Evolutionary conservation across 371 early-diverging fungal species (phyloP), one percentile per base, ranked within the genome.

Genomic region (Capillidium heterosporum): DNA sequence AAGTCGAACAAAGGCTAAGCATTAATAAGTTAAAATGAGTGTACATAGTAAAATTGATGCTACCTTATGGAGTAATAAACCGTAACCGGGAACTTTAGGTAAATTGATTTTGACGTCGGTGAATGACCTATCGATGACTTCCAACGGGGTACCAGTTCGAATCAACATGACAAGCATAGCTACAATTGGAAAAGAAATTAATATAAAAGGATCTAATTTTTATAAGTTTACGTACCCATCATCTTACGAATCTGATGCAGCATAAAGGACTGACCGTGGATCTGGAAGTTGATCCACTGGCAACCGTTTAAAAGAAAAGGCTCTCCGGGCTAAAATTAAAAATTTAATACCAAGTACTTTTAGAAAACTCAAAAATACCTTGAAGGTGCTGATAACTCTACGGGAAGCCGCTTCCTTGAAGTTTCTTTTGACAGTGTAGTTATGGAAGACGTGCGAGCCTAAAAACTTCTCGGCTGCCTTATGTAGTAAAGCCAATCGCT

Each of bases 181-280:
- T 73, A 64, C 42, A 35, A 29, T 27, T 29, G 11, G 28, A 21
- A 17, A 11, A 44, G 21, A 29, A 46, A 47, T 24, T 26, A 48
- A 31, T 24, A 28, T 47, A 31, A 49, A 46, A 48, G 11, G 29
- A 24, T 23, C 51, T 51, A 43, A 40, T 52, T 28, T 32, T 32
- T 15, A 23, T 29, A 29, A 32, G 69, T n/a, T n/a, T n/a, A n/a
- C n/a, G n/a, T 68, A 63, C 92, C 88, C 57, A 98, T 84, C 99
- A 99, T 99, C 67, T 99, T 99, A 55, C 99, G 85, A 60, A 99
- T 99, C 68, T 97, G 98, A 71, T 99, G 98, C 35, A 99, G 73
- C 94, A 99, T 92, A 64, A 99, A 99, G 32, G 94, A 86, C 69
- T 99, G 97, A 1, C 99, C 99, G 49, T 89, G 81, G 21, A 99